A percentile compares a stretch with the other conserved stretches of the same genome.
Evolutionary conservation across 257 asterid genomes (phyloP).

Genomic region (Jasminum sambac): DNA sequence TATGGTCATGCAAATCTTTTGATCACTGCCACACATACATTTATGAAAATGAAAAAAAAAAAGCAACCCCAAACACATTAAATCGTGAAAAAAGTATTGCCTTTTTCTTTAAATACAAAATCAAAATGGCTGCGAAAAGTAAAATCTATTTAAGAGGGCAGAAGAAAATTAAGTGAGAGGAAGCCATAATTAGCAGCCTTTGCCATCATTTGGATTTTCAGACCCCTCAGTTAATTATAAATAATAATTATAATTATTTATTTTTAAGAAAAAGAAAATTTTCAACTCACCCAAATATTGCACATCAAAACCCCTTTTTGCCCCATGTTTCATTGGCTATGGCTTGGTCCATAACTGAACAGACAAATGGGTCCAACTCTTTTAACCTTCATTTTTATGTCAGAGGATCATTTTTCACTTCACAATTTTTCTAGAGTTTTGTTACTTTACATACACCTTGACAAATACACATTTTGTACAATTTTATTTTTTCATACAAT

Average conservation of each 20-base stretch:
- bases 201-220: conserved; percentile 63
- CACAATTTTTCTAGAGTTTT: conserved; percentile 29
- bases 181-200: conserved; percentile 45
- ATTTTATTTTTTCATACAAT: too few relatives aligned
- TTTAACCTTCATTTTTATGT: conserved; percentile 13
- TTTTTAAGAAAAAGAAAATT: conserved; percentile 34
- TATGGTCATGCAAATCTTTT: conserved; percentile 59
- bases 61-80: conserved; percentile 34
- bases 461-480: too few relatives aligned
- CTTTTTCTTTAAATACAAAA: conserved; percentile 29
- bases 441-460: too few relatives aligned
- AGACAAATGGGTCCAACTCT: conserved; percentile 18
- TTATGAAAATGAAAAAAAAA: conserved; percentile 34
- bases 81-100: conserved; percentile 41
- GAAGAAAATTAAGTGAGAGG: conserved; percentile 29
- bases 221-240: conserved; percentile 20
- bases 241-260: not conserved
- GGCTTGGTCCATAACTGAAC: not conserved
- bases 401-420: conserved; percentile 37
- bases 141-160: conserved; percentile 24
- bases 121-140: conserved; percentile 46
- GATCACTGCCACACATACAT: conserved; percentile 48
- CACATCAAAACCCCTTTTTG: conserved; percentile 20
- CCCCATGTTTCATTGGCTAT: conserved; percentile 20
- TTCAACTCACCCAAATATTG: conserved; percentile 34